Conservation (phyloP, 441 rosid species). For the Omphalea diandra region DNA sequence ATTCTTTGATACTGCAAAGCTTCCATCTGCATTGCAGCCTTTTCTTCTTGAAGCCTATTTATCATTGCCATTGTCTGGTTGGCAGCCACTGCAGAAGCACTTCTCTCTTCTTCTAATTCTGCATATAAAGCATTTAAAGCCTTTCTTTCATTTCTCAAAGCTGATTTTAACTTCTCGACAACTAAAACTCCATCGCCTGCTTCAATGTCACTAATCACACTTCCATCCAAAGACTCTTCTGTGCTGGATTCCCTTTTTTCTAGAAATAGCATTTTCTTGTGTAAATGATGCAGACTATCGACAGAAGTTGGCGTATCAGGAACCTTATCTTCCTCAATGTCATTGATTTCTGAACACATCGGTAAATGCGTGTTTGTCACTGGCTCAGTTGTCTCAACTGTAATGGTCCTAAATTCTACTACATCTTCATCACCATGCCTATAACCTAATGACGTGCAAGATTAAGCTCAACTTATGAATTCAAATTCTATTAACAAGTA, state of each 20-base stretch:
- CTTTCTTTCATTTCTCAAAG: slow-evolving; percentile 60
- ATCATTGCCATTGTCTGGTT: slow-evolving; percentile 98
- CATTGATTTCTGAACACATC: slow-evolving; percentile 34
- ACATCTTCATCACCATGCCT: slow-evolving; percentile 38
- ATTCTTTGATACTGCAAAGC: slow-evolving; percentile 93
- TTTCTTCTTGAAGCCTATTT: slow-evolving; percentile 91
- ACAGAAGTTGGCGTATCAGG: slow-evolving; percentile 55
- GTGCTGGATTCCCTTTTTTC: slow-evolving; percentile 46
- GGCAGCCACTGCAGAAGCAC: slow-evolving; percentile 87
- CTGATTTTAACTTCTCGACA: slow-evolving; percentile 56
- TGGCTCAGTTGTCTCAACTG: slow-evolving; percentile 31
- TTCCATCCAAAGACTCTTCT: slow-evolving; percentile 65
- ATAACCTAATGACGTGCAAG: slow-evolving; percentile 27
- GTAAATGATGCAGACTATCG: slow-evolving; percentile 51
- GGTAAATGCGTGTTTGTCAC: slow-evolving; percentile 22
- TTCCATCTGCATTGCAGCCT: slow-evolving; percentile 98
- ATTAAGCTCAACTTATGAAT: slow-evolving; percentile 15
- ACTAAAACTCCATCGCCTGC: slow-evolving; percentile 50
- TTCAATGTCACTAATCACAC: slow-evolving; percentile 50
- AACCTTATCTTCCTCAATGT: slow-evolving; percentile 53
- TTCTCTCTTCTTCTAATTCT: slow-evolving; percentile 93
- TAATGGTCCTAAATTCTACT: slow-evolving; percentile 43
- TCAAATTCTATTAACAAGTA: background rate
- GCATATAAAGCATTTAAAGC: slow-evolving; percentile 57
- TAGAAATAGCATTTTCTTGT: slow-evolving; percentile 44